A percentile compares a stretch with the other conserved stretches of the same genome.
Evolutionary conservation across 2,329 filamentous ascomycete species (phyloP).

Genomic region (Colletotrichum sp.): DNA sequence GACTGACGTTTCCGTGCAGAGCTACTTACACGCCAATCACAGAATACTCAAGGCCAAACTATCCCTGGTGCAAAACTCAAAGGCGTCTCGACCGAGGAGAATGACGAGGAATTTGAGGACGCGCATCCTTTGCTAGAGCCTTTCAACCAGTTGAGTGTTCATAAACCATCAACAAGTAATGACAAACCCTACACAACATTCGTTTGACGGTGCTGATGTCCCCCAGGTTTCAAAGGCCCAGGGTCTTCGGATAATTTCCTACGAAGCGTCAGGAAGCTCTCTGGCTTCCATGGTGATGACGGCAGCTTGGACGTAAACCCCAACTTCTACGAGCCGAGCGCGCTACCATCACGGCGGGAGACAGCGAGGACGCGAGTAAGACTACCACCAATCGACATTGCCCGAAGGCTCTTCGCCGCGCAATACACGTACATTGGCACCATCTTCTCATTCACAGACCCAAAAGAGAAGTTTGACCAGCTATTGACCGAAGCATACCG

Average conservation of each 20-base stretch:
- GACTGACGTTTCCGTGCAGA: neutral
- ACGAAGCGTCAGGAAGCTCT: constrained; percentile 38
- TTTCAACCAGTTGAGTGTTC: constrained; percentile 38
- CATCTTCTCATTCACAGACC: constrained; percentile 58
- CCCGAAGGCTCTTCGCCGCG: constrained; percentile 52
- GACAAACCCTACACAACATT: too few relatives aligned
- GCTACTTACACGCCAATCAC: neutral
- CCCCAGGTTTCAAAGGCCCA: constrained; percentile 36
- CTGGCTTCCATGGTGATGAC: constrained; percentile 36
- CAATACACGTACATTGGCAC: constrained; percentile 63
- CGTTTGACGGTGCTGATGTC: too few relatives aligned
- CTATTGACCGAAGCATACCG: constrained; percentile 49
- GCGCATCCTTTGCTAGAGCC: constrained; percentile 36
- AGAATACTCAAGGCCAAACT: neutral
- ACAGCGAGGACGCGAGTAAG: constrained; percentile 30
- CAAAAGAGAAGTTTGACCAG: constrained; percentile 46
- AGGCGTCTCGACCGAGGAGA: constrained; percentile 23
- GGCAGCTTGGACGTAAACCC: constrained; percentile 33
- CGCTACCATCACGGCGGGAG: constrained; percentile 35
- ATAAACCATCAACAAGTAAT: constrained; percentile 31
- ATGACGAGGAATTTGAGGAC: constrained; percentile 34
- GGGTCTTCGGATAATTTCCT: constrained; percentile 43
- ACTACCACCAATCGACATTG: constrained; percentile 55
- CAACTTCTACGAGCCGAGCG: constrained; percentile 37
- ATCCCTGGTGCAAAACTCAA: neutral